Conservation (phyloP, 164 flowering plant genomes). For the Magnolia changhungtana region DNA sequence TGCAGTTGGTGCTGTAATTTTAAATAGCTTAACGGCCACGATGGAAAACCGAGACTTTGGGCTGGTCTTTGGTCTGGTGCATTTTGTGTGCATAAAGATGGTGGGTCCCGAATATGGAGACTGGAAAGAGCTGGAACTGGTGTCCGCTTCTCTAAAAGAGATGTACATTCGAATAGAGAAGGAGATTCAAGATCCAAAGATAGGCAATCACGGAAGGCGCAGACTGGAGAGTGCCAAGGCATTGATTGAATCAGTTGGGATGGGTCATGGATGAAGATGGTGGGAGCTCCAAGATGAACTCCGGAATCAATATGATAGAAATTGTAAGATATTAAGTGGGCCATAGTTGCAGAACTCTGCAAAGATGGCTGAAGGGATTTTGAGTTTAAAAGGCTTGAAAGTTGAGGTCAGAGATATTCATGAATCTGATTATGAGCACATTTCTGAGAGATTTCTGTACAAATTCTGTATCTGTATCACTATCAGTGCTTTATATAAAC, state of each 20-base stretch:
- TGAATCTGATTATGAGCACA: too few relatives aligned
- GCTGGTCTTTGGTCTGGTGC: conserved; percentile 53
- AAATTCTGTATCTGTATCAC: too few relatives aligned
- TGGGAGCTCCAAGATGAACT: too few relatives aligned
- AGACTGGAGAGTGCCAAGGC: conserved; percentile 38
- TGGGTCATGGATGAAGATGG: conserved; percentile 12
- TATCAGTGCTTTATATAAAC: too few relatives aligned
- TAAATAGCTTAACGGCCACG: conserved; percentile 33
- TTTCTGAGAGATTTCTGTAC: too few relatives aligned
- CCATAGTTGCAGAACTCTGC: too few relatives aligned
- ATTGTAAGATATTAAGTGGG: too few relatives aligned
- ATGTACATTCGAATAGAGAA: conserved; percentile 45
- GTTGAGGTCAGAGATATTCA: too few relatives aligned
- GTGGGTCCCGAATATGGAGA: conserved; percentile 31
- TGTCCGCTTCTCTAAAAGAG: conserved; percentile 46
- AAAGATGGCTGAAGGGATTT: too few relatives aligned
- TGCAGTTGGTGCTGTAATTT: conserved; percentile 54
- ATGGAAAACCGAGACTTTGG: conserved; percentile 55
- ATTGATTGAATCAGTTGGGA: conserved; percentile 72
- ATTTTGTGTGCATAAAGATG: conserved; percentile 63
- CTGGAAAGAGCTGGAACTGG: conserved; percentile 50
- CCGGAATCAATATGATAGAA: too few relatives aligned
- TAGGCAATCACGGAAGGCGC: conserved; percentile 26
- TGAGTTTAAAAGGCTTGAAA: too few relatives aligned
- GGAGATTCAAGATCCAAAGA: conserved; percentile 29